A percentile compares a stretch with the other conserved stretches of the same genome.
Conservation (phyloP, 108 stramenopile genomes). For the Chaetoceros muelleri region DNA sequence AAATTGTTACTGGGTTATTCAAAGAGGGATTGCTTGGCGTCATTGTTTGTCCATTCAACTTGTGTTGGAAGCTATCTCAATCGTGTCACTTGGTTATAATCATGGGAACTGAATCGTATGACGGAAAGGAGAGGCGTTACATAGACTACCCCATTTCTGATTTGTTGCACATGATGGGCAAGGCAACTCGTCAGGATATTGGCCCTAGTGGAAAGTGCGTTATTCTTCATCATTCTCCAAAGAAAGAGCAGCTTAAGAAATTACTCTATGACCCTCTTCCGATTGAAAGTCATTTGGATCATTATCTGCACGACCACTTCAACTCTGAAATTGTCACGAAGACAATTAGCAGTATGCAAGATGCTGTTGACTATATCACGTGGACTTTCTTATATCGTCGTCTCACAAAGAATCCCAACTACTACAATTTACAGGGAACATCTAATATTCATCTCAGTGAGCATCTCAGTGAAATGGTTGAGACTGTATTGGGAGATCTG, state of each 20-base stretch:
- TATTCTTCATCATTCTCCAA: slow-evolving; percentile 89
- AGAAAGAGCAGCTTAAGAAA: slow-evolving; percentile 90
- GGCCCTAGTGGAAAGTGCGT: slow-evolving; percentile 73
- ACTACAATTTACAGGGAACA: slow-evolving; percentile 90
- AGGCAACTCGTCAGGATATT: slow-evolving; percentile 54
- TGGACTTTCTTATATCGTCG: slow-evolving; percentile 99
- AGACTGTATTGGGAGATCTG: slow-evolving; percentile 89
- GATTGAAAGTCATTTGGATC: slow-evolving; percentile 95
- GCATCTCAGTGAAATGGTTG: slow-evolving; percentile 97
- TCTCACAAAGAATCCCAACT: slow-evolving; percentile 96
- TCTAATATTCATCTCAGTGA: slow-evolving; percentile 91
- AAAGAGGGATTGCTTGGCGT: slow-evolving; percentile 49
- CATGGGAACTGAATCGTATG: slow-evolving; percentile 95
- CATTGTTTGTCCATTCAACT: slow-evolving; percentile 76
- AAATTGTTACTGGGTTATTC: slow-evolving; percentile 60
- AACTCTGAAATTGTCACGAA: slow-evolving; percentile 95
- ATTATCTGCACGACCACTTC: slow-evolving; percentile 93
- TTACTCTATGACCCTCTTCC: slow-evolving; percentile 95
- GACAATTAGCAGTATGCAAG: slow-evolving; percentile 92
- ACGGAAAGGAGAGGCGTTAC: slow-evolving; percentile 86
- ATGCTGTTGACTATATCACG: slow-evolving; percentile 96
- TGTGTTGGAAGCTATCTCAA: slow-evolving; percentile 79
- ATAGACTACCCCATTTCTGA: slow-evolving; percentile 91
- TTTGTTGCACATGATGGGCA: slow-evolving; percentile 93
- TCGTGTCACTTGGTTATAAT: slow-evolving; percentile 81